Percentiles rank a stretch among this genome's conserved stretches.
phyloP scores from a whole-genome alignment of 73 alveolate genomes.

The Tetrahymena malaccensis region DNA sequence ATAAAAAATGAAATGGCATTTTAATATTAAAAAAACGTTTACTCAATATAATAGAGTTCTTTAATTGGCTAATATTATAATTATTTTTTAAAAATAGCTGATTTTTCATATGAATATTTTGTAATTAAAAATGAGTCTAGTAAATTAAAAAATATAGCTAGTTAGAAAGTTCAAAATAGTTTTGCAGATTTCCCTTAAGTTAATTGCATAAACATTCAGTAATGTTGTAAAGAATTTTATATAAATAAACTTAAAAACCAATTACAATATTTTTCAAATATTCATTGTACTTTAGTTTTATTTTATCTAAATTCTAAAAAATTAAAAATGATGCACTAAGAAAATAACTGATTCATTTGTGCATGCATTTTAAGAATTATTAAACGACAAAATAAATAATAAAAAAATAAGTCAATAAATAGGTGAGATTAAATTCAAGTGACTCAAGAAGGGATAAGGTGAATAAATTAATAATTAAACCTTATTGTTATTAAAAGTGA shows the following conservation, averaged over 20 bases:
- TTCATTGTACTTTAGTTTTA: not conserved
- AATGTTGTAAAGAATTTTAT: not conserved
- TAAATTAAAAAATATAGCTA: not conserved
- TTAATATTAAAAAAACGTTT: too few species aligned
- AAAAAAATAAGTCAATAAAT: not conserved
- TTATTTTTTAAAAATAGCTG: not conserved
- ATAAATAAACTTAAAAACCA: not conserved
- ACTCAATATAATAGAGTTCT: too few species aligned
- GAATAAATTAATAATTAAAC: not conserved
- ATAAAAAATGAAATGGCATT: too few species aligned
- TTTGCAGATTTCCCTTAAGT: not conserved
- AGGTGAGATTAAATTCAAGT: not conserved
- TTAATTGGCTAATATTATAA: not conserved
- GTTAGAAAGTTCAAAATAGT: not conserved
- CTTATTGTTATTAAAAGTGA: not conserved
- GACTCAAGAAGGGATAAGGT: not conserved
- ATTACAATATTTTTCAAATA: not conserved
- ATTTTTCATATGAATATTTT: too few species aligned
- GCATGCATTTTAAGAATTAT: not conserved
- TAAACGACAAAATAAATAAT: not conserved
- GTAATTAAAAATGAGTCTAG: not conserved
- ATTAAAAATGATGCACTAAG: not conserved
- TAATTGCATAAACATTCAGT: not conserved
- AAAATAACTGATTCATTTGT: not conserved
- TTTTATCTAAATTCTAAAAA: not conserved